Evolutionary conservation across 148 eudicot species (phyloP), one percentile per base, ranked within the genome.

Genomic region (Hydrangea macrophylla): DNA sequence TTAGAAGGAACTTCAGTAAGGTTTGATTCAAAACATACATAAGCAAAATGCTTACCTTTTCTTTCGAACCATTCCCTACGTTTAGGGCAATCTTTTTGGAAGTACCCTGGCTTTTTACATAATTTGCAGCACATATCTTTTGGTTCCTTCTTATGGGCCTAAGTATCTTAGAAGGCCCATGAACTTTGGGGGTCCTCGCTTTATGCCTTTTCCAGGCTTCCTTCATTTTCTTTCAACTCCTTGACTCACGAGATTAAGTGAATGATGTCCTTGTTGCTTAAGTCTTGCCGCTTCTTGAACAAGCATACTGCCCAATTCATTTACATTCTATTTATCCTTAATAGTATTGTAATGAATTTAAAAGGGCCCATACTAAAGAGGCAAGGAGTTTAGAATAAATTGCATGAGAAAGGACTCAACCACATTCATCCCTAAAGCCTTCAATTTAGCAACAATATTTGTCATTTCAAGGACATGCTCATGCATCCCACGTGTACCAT

Each of bases 31-130:
- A n/a, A n/a, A n/a, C n/a, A n/a, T n/a, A n/a, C n/a, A n/a, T n/a
- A n/a, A n/a, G n/a, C n/a, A n/a, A n/a, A n/a, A n/a, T n/a, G n/a
- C n/a, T n/a, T n/a, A n/a, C n/a, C n/a, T n/a, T 67, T 73, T 60
- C 67, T 67, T 48, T 73, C 32, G 31, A 73, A 60, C 63, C 78
- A 75, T 24, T 63, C 62, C 61, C 60, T 74, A 9, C 61, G 9
- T 67, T 74, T 60, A 2, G 6, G 39, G 25, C 77, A 67, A 60
- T 67, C 77, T 17, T 60, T 74, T 30, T 67, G 15, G 28, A n/a
- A 69, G 61, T 75, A 69, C 36, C n/a, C 62, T 62, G 0, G 0
- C 4, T 23, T 74, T 74, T 28, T 33, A 31, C 10, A 42, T 54
- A 56, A 39, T 32, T 26, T 26, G 35, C 26, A 3, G 28, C 36